phyloP scores from a whole-genome alignment of 495 filamentous ascomycete species.

The Tuber brumale region DNA sequence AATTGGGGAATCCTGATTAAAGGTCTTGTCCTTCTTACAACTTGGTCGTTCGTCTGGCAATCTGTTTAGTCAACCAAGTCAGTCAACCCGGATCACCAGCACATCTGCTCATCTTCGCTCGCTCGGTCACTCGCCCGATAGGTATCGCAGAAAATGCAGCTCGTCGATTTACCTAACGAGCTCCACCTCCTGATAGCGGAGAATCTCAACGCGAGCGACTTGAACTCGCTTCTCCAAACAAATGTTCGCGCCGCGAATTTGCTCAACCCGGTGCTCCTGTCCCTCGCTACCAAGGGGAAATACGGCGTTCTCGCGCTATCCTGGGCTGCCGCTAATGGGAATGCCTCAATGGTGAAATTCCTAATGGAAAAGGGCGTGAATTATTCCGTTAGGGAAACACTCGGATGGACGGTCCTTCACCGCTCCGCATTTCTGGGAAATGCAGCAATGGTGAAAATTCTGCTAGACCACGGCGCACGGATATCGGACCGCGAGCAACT shows the following conservation, averaged over 20 bases:
- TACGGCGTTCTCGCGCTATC: constrained; percentile 11
- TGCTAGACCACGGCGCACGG: constrained; percentile 43
- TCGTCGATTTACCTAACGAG: not conserved
- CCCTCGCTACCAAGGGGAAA: not conserved
- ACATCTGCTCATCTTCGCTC: not conserved
- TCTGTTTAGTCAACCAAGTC: not conserved
- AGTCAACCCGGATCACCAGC: not conserved
- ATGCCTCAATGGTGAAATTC: constrained; percentile 11
- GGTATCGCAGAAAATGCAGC: not conserved
- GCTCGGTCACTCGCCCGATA: not conserved
- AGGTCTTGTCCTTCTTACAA: not conserved
- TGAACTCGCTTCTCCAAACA: not conserved
- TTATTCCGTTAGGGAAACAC: not conserved
- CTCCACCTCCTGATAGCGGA: not conserved
- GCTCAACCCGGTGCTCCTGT: not conserved
- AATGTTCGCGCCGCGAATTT: not conserved
- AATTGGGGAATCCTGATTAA: not conserved
- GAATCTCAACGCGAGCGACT: not conserved
- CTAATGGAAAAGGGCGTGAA: constrained; percentile 3
- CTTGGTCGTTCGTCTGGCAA: not conserved
- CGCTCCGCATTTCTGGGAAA: constrained; percentile 53
- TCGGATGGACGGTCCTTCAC: constrained; percentile 45
- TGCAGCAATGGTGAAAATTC: constrained; percentile 45
- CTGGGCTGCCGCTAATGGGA: constrained; percentile 15
- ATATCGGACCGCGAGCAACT: constrained; percentile 5